Base-by-base conservation (phyloP, 208 protist genomes). In the Trypanosoma caninum region DNA sequence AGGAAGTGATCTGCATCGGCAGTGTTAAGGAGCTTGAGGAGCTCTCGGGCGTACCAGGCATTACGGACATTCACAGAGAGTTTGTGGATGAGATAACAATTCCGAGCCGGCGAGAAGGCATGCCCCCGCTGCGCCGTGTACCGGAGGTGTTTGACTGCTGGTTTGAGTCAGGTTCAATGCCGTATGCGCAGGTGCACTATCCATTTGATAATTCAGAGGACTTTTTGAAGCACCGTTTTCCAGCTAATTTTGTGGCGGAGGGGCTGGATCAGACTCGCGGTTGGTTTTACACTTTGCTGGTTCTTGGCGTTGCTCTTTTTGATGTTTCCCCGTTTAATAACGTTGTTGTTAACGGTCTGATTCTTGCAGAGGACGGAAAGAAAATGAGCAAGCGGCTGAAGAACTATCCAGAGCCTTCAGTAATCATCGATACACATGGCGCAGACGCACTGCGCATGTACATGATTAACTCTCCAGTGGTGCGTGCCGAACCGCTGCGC, bases 261-360 rank as follows among this genome's bases (percentile, higher is more conserved):
- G 98, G 98, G 48, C 69, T 99, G 14, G 98, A 99, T 61, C 98
- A 99, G 79, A 99, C 97, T 5, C 83, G 98, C 44, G 98, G 98
- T 10, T 99, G 98, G 98, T 99, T 99, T 86, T 99, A 99, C 89
- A 99, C 99, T 1, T 80, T 99, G 2, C 82, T 99, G 30, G 98
- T 99, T 3, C 80, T 99, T 10, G 94, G 93, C 16, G 99, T 98
- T 31, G 96, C 97, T 4, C 91, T 99, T 14, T 99, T 99, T 74
- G 95, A 99, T 62, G 75, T 89, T 59, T 81, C 97, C 8, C 91
- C 99, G 11, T 99, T 99, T 87, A 98, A 99, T 72, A 99, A 99
- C 80, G 77, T 99, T 23, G 96, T 99, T 65, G 98, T 99, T 4
- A 99, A 99, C 72, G 99, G 99, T 25, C 87, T 99, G 11, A 95